These are phyloP conservation scores for Allantophomopsis cytisporea DNA, from an alignment of 2,329 filamentous ascomycete genomes.

Conservation along the genomic window DNA sequence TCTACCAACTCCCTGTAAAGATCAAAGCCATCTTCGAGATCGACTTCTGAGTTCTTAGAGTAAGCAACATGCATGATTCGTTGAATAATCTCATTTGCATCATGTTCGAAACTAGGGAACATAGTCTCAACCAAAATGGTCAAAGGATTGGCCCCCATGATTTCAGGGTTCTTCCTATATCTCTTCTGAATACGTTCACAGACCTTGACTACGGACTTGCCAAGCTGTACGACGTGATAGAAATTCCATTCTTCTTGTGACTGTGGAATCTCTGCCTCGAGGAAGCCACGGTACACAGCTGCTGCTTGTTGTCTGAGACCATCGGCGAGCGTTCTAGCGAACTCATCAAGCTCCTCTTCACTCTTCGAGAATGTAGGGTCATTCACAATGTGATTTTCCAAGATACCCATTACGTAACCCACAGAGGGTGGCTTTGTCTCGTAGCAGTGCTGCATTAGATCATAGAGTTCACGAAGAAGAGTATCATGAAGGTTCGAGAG, in stretches of 20 bases:
- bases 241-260: slow-evolving; percentile 81
- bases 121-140: slow-evolving; percentile 70
- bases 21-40: slow-evolving; percentile 86
- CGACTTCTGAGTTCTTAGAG: slow-evolving; percentile 59
- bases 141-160: slow-evolving; percentile 59
- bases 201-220: slow-evolving; percentile 72
- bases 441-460: slow-evolving; percentile 78
- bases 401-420: slow-evolving; percentile 61
- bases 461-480: slow-evolving; percentile 75
- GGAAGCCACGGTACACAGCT: slow-evolving; percentile 65
- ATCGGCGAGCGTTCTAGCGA: slow-evolving; percentile 56
- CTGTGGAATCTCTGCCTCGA: slow-evolving; percentile 69
- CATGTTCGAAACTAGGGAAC: slow-evolving; percentile 81
- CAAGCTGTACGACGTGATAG: slow-evolving; percentile 77
- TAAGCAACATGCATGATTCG: slow-evolving; percentile 65
- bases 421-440: slow-evolving; percentile 76
- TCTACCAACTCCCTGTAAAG: slow-evolving; percentile 81
- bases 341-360: slow-evolving; percentile 57
- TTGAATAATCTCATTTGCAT: slow-evolving; percentile 73
- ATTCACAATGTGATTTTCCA: slow-evolving; percentile 69
- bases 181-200: slow-evolving; percentile 85
- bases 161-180: slow-evolving; percentile 74
- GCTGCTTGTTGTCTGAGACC: slow-evolving; percentile 62
- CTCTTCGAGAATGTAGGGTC: slow-evolving; percentile 65
- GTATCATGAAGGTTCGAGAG: slow-evolving; percentile 67